Evolutionary conservation across 306 rosid species (phyloP).

Genomic region (Dryas octopetala): DNA sequence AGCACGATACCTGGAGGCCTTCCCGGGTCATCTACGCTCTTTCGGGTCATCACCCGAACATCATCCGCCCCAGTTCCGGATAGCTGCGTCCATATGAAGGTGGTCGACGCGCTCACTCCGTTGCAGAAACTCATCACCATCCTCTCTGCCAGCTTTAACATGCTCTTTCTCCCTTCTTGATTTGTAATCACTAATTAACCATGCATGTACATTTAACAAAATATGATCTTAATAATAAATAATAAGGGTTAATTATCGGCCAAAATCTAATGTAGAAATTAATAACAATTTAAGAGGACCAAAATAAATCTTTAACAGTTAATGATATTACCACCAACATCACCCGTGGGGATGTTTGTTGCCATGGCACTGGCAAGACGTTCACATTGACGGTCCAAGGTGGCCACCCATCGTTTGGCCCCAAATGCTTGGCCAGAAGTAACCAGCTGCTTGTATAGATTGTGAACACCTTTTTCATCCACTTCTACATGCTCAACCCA

Average conservation of each 20-base stretch:
- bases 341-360: constrained; percentile 71
- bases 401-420: constrained; percentile 93
- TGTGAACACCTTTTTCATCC: constrained; percentile 90
- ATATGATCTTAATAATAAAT: not conserved
- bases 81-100: constrained; percentile 91
- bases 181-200: constrained; percentile 64
- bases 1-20: constrained; percentile 94
- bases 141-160: constrained; percentile 93
- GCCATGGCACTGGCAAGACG: constrained; percentile 95
- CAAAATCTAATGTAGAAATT: no score
- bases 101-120: constrained; percentile 95
- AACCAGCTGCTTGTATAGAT: constrained; percentile 82
- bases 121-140: constrained; percentile 95
- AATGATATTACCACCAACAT: constrained; percentile 67
- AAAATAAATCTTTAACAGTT: not conserved
- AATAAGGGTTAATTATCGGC: not conserved
- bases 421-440: constrained; percentile 88
- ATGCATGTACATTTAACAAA: not conserved
- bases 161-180: constrained; percentile 95
- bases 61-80: constrained; percentile 95
- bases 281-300: not conserved
- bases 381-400: constrained; percentile 89
- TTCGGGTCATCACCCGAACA: constrained; percentile 90
- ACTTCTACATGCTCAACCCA: constrained; percentile 97
- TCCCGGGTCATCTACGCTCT: constrained; percentile 95